These are phyloP conservation scores for Discostella pseudostelligera DNA, from an alignment of 108 stramenopile species.

Conservation along the genomic window DNA sequence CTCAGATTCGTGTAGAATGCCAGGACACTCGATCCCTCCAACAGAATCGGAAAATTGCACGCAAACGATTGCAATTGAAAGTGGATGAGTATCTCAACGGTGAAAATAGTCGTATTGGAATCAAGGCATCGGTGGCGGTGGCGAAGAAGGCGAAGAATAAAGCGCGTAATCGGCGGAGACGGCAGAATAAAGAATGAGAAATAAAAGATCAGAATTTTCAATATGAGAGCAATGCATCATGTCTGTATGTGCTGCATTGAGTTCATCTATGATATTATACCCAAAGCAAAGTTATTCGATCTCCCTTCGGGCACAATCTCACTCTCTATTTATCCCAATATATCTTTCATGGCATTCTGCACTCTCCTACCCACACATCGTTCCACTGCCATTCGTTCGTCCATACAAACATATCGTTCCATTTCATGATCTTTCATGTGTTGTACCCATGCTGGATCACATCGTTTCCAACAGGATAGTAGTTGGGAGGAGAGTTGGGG, in stretches of 20 bases:
- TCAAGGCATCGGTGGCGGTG: conserved; percentile 57
- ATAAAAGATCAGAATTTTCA: no score
- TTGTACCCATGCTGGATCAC: conserved; percentile 9
- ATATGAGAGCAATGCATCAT: no score
- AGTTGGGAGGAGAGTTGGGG: conserved; percentile 20
- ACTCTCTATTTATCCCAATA: conserved; percentile 11
- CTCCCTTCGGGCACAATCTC: no score
- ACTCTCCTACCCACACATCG: conserved; percentile 36
- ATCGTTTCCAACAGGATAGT: conserved; percentile 20
- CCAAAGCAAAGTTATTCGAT: no score
- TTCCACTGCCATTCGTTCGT: conserved; percentile 38
- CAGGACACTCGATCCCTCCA: conserved; percentile 87
- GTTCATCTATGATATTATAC: not conserved
- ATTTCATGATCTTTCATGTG: conserved; percentile 22
- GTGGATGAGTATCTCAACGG: conserved; percentile 85
- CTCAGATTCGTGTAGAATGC: conserved; percentile 73
- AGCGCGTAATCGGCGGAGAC: conserved; percentile 54
- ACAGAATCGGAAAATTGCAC: conserved; percentile 88
- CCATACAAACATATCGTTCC: conserved; percentile 22
- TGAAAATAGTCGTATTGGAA: conserved; percentile 43
- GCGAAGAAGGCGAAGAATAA: conserved; percentile 74
- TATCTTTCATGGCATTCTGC: conserved; percentile 28
- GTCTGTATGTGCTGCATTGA: no score
- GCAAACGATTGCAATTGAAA: conserved; percentile 75
- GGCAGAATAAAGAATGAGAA: conserved; percentile 42